Base-by-base conservation (phyloP, 176 grass and related monocot species). In the Juncus effusus region DNA sequence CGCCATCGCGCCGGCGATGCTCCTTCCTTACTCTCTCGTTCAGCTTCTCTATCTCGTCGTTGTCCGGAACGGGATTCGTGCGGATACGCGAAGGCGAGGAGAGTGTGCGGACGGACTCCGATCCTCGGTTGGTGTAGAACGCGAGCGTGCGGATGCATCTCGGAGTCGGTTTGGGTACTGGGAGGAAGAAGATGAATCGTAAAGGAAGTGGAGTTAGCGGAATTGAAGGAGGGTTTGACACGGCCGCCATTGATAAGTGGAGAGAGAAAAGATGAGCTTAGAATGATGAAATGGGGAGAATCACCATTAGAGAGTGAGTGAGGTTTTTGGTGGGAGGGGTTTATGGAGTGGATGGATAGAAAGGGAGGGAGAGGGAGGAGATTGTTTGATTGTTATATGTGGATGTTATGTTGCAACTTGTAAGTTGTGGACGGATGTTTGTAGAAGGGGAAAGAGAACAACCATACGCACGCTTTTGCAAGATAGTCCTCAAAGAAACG, bases 31-130 rank as follows among this genome's bases (percentile, higher is more conserved):
- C 77, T 74, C 77, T 73, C 65, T 92, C 36, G 28, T 97, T 91
- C 67, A 97, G 66, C 51, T 81, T 56, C 13, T 83, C 59, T 38
- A 97, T 92, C 36, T 86, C 79, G 75, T 96, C 93, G 3, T 58
- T 35, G 45, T 78, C 75, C 12, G 62, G 16, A 11, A 74, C 75
- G 7, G 51, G 62, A 63, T 44, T 63, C 40, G 61, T 60, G 77
- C 77, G 78, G 76, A 62, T 59, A 80, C 38, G 76, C 4, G 55
- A 50, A 4, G 52, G 39, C 12, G 62, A 42, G 41, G 47, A 10
- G 14, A 28, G 3, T 6, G 7, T 42, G 59, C 56, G 16, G 40
- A 74, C 62, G 56, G 74, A 61, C 49, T 47, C 55, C 13, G 39
- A 44, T 19, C 12, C 36, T 13, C 68, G 58, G 12, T 72, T 60